A percentile compares a stretch with the other conserved stretches of the same genome.
These are phyloP conservation scores for Aureobasidium pullulans DNA, from an alignment of 2,329 filamentous ascomycete genomes.

Conservation along the genomic window DNA sequence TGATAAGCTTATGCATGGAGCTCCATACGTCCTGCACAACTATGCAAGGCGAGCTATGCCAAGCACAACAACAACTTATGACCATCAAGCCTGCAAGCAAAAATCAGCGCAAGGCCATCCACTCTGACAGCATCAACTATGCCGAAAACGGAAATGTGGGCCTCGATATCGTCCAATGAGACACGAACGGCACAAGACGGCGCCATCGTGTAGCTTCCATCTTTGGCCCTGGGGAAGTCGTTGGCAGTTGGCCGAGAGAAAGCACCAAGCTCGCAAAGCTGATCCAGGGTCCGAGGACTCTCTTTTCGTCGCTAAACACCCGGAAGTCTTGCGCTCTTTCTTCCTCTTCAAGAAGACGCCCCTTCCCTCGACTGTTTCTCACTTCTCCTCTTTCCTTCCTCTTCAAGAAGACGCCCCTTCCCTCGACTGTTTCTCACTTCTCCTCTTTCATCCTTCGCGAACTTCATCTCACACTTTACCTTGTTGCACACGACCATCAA, in stretches of 20 bases:
- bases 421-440: not conserved
- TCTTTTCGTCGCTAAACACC: not conserved
- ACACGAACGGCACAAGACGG: not conserved
- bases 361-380: not conserved
- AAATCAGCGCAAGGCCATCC: not conserved
- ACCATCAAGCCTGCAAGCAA: not conserved
- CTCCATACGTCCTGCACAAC: not conserved
- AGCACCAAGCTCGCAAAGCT: not conserved
- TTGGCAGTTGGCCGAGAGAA: not conserved
- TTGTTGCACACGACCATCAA: not conserved
- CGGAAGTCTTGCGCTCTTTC: not conserved
- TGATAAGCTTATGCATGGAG: not conserved
- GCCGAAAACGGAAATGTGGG: not conserved
- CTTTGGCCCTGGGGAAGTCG: not conserved
- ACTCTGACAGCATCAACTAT: not conserved
- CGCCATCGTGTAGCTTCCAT: not conserved
- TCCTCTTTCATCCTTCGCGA: not conserved
- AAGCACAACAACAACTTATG: not conserved
- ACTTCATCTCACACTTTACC: not conserved
- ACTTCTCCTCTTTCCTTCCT: not conserved
- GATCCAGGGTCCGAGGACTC: slow-evolving; percentile 3
- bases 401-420: not conserved
- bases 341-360: not conserved
- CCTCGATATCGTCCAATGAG: not conserved
- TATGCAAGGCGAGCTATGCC: not conserved